Percentiles rank a stretch among this genome's conserved stretches.
Evolutionary conservation across 805 yeast species (phyloP).

Genomic region (Candida pseudoglaebosa): DNA sequence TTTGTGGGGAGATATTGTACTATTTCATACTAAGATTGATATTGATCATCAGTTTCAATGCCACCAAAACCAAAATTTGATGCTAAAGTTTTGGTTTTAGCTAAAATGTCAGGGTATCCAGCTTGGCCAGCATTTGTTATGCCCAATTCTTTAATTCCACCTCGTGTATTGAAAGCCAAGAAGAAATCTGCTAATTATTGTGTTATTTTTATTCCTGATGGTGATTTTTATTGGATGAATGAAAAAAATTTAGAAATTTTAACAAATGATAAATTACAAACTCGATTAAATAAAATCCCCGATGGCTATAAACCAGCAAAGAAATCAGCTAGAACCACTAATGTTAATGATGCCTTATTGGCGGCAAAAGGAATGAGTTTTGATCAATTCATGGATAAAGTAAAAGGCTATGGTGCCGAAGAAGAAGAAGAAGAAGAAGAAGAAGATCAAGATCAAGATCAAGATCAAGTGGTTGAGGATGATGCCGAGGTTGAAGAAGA

Average conservation of each 20-base stretch:
- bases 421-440: slow-evolving; percentile 11
- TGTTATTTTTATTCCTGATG: slow-evolving; percentile 45
- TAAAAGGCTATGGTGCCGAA: slow-evolving; percentile 13
- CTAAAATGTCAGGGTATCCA: slow-evolving; percentile 43
- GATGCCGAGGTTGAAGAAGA: slow-evolving; percentile 22
- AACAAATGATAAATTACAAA: slow-evolving; percentile 25
- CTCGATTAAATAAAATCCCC: slow-evolving; percentile 13
- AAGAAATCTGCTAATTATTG: slow-evolving; percentile 35
- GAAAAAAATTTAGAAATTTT: slow-evolving; percentile 33
- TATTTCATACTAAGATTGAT: no score
- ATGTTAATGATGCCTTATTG: slow-evolving; percentile 33
- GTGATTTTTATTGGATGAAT: slow-evolving; percentile 43
- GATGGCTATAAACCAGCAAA: slow-evolving; percentile 10
- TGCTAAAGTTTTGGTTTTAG: slow-evolving; percentile 39
- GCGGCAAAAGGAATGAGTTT: slow-evolving; percentile 35
- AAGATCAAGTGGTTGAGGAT: slow-evolving; percentile 11
- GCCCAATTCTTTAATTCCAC: slow-evolving; percentile 37
- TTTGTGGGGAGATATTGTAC: no score
- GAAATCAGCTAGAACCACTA: slow-evolving; percentile 20
- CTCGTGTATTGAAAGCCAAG: slow-evolving; percentile 30
- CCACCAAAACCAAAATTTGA: slow-evolving; percentile 27
- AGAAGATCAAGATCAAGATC: slow-evolving; percentile 11
- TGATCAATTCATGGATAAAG: slow-evolving; percentile 28
- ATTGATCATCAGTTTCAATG: slow-evolving; percentile 21
- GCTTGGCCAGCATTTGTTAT: slow-evolving; percentile 50